phyloP scores from a whole-genome alignment of 164 flowering plant species.

The Aristolochia californica region DNA sequence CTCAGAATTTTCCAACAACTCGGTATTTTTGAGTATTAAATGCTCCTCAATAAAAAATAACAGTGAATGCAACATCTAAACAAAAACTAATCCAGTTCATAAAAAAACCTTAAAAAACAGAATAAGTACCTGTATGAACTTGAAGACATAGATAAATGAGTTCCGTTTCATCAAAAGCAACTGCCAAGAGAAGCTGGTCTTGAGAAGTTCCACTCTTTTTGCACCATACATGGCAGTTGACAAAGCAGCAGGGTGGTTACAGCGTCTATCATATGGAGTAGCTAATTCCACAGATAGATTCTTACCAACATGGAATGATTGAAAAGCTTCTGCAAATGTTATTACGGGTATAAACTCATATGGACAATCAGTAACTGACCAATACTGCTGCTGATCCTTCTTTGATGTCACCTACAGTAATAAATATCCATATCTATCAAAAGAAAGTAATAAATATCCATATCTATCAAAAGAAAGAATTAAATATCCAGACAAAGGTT shows the following conservation, averaged over 20 bases:
- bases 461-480: too few species aligned
- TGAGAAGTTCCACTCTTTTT: constrained; percentile 62
- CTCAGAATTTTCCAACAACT: too few species aligned
- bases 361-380: constrained; percentile 58
- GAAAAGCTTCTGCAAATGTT: constrained; percentile 84
- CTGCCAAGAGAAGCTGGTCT: constrained; percentile 71
- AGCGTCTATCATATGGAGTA: constrained; percentile 62
- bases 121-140: constrained; percentile 68
- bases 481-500: too few species aligned
- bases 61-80: background rate
- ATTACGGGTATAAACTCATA: constrained; percentile 57
- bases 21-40: background rate
- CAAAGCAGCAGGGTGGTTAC: constrained; percentile 87
- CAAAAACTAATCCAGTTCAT: too few species aligned
- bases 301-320: constrained; percentile 48
- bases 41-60: background rate
- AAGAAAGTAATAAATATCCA: background rate
- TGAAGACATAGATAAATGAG: constrained; percentile 81
- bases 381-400: constrained; percentile 97
- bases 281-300: constrained; percentile 45
- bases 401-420: constrained; percentile 60
- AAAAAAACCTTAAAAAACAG: too few species aligned
- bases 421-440: background rate
- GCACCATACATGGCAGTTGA: constrained; percentile 66
- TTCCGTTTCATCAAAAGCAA: constrained; percentile 86